Base-by-base conservation (phyloP, 805 yeast genomes). In the Phaffomyces antillensis region DNA sequence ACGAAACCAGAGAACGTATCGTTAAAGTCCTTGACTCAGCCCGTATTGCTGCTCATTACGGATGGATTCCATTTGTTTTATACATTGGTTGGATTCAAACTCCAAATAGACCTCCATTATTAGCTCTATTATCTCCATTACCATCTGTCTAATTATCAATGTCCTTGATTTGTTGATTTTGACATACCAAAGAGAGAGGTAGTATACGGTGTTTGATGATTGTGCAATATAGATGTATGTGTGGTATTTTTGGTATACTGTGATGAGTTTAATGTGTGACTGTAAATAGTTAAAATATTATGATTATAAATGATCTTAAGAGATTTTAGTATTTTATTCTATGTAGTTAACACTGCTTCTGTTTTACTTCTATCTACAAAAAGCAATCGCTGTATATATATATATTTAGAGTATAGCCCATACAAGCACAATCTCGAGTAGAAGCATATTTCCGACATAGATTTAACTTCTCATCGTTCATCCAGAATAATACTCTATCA, bases 11-110 rank as follows among this genome's bases (percentile, higher is more conserved):
- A 48, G 99, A 93, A 72, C 88, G 98, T 71, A 77, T 93, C 66
- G 70, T 82, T 64, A 87, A 83, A 65, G 70, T 90, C 52, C 70
- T 89, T 55, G 95, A 86, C 56, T 73, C 87, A 57, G 81, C 96
- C 52, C 86, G 88, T 63, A 85, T 87, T 43, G 76, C 84, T 59
- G 86, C 91, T 47, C 99, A 95, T 69, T 93, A 89, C 68, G 97
- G 98, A 39, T 93, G 96, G 87, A 83, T 93, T 59, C 99, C 99
- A 46, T 85, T 93, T 63, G 83, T 93, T 53, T 73, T 93, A 62
- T 93, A 93, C 73, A 72, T 93, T 57, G 99, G 93, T 40, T 84
- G 89, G 89, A 65, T 77, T 46, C 79, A 86, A 55, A 81, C 91
- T 52, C 74, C 88, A 45, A 84, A 83, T 66, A 86, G 84, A 68